Conservation (phyloP, 768 basidiomycete species). For the Termitomyces sp. region DNA sequence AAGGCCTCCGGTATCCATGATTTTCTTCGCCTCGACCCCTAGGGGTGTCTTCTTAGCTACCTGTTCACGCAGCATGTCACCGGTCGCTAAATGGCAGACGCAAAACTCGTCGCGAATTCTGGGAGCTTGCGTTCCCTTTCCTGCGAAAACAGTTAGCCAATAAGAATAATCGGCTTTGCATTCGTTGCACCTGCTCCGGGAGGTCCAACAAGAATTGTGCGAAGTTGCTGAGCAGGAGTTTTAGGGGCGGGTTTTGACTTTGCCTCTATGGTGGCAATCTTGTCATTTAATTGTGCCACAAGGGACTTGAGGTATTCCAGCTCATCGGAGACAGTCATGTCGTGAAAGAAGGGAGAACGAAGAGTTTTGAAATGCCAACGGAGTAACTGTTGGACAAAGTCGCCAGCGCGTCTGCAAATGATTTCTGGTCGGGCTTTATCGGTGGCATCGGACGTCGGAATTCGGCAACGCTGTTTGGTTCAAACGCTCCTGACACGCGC, state of each 20-base stretch:
- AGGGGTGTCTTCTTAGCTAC: slow-evolving; percentile 82
- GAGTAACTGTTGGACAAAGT: slow-evolving; percentile 13
- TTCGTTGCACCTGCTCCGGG: slow-evolving; percentile 83
- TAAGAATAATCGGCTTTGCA: background rate
- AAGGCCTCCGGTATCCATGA: slow-evolving; percentile 96
- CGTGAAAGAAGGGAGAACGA: slow-evolving; percentile 11
- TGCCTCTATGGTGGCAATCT: slow-evolving; percentile 76
- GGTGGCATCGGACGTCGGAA: slow-evolving; percentile 4
- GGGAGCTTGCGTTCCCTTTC: slow-evolving; percentile 98
- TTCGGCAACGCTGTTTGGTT: slow-evolving; percentile 9
- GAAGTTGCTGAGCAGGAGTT: slow-evolving; percentile 72
- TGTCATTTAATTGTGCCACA: slow-evolving; percentile 84
- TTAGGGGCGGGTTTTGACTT: slow-evolving; percentile 47
- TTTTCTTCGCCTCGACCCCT: slow-evolving; percentile 90
- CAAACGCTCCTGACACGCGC: slow-evolving; percentile 10
- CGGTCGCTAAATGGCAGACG: slow-evolving; percentile 97
- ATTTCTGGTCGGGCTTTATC: slow-evolving; percentile 25
- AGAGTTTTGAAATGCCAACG: slow-evolving; percentile 5
- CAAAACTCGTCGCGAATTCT: slow-evolving; percentile 89
- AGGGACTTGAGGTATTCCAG: slow-evolving; percentile 94
- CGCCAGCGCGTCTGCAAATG: slow-evolving; percentile 8
- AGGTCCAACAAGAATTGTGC: slow-evolving; percentile 92
- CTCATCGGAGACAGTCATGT: slow-evolving; percentile 68
- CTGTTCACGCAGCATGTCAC: slow-evolving; percentile 97
- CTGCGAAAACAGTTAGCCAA: slow-evolving; percentile 32